A percentile compares a stretch with the other conserved stretches of the same genome.
Conservation (phyloP, 352 stramenopile species). For the Phytopythium vexans region DNA sequence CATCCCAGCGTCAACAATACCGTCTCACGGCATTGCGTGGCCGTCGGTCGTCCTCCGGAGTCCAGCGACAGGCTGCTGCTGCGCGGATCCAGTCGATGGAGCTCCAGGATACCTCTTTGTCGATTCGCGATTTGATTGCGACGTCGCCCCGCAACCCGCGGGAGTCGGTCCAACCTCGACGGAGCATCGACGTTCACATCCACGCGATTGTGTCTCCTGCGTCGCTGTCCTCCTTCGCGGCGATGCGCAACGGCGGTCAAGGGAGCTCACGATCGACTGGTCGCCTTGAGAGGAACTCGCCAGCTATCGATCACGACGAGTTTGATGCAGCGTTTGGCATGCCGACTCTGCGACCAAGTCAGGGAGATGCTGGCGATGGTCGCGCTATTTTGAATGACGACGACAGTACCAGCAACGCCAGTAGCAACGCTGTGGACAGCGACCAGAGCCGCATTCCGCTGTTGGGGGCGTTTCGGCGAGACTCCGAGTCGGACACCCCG, state of each 20-base stretch:
- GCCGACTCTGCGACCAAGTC: slow-evolving; percentile 21
- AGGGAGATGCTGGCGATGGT: slow-evolving; percentile 12
- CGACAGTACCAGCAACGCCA: slow-evolving; percentile 15
- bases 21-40: slow-evolving; percentile 15
- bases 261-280: slow-evolving; percentile 6
- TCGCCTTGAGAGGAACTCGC: slow-evolving; percentile 3
- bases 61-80: slow-evolving; percentile 4
- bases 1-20: slow-evolving; percentile 35
- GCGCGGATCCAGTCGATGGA: slow-evolving; percentile 20
- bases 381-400: slow-evolving; percentile 31
- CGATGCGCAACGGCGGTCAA: slow-evolving; percentile 6
- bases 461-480: slow-evolving; percentile 43
- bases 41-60: not conserved
- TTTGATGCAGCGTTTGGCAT: slow-evolving; percentile 45
- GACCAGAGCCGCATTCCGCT: slow-evolving; percentile 64
- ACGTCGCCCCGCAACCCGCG: slow-evolving; percentile 20
- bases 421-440: slow-evolving; percentile 20
- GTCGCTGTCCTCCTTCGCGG: slow-evolving; percentile 64
- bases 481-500: slow-evolving; percentile 15
- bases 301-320: slow-evolving; percentile 1
- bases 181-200: slow-evolving; percentile 86
- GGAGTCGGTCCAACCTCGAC: slow-evolving; percentile 33
- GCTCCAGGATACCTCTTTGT: slow-evolving; percentile 40
- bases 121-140: slow-evolving; percentile 63
- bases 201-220: slow-evolving; percentile 80